Evolutionary conservation across 306 rosid genomes (phyloP).

Genomic region (Cucurbita moschata): DNA sequence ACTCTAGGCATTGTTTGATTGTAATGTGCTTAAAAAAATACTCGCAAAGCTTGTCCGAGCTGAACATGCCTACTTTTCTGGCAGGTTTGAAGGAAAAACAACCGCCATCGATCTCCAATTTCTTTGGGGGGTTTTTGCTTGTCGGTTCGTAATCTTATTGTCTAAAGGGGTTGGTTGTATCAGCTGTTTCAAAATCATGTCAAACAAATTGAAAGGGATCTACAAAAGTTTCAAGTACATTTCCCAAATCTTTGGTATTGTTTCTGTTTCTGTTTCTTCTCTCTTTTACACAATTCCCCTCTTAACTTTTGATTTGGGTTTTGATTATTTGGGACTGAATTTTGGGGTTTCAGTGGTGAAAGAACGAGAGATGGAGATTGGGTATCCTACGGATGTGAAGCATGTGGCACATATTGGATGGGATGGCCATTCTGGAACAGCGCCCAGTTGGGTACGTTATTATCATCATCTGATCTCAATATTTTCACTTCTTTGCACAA

Average conservation of each 20-base stretch:
- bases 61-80: not conserved
- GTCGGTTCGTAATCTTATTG: not conserved
- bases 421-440: constrained; percentile 13
- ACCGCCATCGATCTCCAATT: not conserved
- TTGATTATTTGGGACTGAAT: not conserved
- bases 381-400: constrained; percentile 13
- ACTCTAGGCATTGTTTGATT: constrained; percentile 9
- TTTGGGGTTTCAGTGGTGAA: constrained; percentile 6
- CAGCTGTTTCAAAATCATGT: constrained; percentile 28
- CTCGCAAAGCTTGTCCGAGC: not conserved
- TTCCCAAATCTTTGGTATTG: constrained; percentile 38
- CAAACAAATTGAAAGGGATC: constrained; percentile 40
- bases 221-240: constrained; percentile 31
- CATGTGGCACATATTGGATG: constrained; percentile 17
- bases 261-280: not conserved
- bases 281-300: not conserved
- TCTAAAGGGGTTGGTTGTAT: constrained; percentile 1
- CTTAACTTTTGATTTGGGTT: not conserved
- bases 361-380: constrained; percentile 15
- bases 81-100: not conserved
- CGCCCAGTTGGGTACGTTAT: constrained; percentile 14
- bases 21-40: constrained; percentile 2
- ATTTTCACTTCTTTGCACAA: not conserved
- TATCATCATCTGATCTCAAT: not conserved
- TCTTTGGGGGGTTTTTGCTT: not conserved